Evolutionary conservation across 2,329 filamentous ascomycete species (phyloP).

Genomic region (Aspergillus sp.): DNA sequence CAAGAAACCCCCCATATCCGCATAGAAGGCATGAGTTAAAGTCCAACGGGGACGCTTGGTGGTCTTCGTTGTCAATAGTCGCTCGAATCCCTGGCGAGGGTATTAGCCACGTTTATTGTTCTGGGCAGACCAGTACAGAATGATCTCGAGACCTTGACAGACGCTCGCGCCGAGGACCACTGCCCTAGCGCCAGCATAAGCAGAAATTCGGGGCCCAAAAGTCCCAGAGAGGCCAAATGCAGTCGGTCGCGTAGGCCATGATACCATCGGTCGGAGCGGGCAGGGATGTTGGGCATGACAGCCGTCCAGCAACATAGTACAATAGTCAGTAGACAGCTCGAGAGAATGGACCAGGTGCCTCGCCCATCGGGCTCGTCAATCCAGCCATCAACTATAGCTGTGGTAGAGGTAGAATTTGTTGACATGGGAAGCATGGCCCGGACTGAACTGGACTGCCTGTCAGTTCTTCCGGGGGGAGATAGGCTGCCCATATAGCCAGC

Average conservation of each 20-base stretch:
- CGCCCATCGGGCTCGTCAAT: not conserved
- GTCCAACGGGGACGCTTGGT: not conserved
- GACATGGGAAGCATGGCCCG: not conserved
- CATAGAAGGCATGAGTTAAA: slow-evolving; percentile 1
- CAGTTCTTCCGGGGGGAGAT: not conserved
- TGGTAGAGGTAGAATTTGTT: not conserved
- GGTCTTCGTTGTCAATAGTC: not conserved
- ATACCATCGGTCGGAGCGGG: not conserved
- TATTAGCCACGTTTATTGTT: not conserved
- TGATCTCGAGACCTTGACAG: not conserved
- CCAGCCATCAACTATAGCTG: not conserved
- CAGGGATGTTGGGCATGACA: slow-evolving; percentile 2
- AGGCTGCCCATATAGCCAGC: not conserved
- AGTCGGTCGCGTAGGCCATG: slow-evolving; percentile 2
- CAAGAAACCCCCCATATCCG: not conserved
- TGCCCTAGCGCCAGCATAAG: slow-evolving; percentile 3
- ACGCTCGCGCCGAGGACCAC: slow-evolving; percentile 1
- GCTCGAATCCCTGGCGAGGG: not conserved
- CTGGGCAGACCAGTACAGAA: too few relatives aligned
- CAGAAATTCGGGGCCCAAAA: slow-evolving; percentile 1
- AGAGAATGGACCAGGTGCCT: not conserved
- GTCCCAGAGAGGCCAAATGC: not conserved
- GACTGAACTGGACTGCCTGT: not conserved
- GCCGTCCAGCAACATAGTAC: not conserved
- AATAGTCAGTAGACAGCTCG: not conserved